phyloP scores from a whole-genome alignment of 2,329 filamentous ascomycete species.

The Raffaelea ambrosiae region DNA sequence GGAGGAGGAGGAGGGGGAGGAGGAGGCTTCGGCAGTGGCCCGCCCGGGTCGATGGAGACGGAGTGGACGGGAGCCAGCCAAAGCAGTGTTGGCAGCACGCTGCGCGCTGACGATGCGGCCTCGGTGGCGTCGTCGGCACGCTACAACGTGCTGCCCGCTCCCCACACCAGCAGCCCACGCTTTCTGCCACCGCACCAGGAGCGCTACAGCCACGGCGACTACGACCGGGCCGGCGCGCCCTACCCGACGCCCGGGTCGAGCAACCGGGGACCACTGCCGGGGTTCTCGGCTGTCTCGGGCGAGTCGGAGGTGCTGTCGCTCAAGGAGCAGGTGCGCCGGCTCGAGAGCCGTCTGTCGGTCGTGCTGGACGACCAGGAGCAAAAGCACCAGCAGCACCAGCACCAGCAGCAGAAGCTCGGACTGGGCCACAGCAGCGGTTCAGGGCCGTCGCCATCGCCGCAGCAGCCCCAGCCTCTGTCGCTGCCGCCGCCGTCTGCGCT shows the following conservation, averaged over 20 bases:
- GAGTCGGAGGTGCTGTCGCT: slow-evolving; percentile 27
- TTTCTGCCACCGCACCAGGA: background rate
- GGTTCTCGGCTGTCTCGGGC: slow-evolving; percentile 6
- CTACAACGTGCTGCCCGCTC: background rate
- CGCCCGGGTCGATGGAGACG: background rate
- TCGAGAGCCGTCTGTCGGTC: slow-evolving; percentile 33
- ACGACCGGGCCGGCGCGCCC: background rate
- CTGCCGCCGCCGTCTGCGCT: slow-evolving; percentile 1
- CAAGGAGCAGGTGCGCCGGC: slow-evolving; percentile 28
- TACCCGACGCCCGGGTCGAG: slow-evolving; percentile 5
- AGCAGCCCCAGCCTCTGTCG: background rate
- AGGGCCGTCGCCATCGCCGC: background rate
- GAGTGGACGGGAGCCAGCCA: background rate
- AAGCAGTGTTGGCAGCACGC: background rate
- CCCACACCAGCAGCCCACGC: background rate
- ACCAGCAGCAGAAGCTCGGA: slow-evolving; percentile 1
- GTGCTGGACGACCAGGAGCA: slow-evolving; percentile 11
- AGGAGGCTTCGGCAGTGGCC: background rate
- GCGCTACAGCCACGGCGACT: background rate
- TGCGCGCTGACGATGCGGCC: background rate
- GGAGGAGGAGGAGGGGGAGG: too few species aligned
- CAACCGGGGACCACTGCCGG: slow-evolving; percentile 1
- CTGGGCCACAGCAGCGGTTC: too few species aligned
- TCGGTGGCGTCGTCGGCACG: background rate
- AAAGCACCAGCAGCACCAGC: background rate